phyloP scores from a whole-genome alignment of 2,329 filamentous ascomycete genomes.

The Magnaporthiopsis poae region DNA sequence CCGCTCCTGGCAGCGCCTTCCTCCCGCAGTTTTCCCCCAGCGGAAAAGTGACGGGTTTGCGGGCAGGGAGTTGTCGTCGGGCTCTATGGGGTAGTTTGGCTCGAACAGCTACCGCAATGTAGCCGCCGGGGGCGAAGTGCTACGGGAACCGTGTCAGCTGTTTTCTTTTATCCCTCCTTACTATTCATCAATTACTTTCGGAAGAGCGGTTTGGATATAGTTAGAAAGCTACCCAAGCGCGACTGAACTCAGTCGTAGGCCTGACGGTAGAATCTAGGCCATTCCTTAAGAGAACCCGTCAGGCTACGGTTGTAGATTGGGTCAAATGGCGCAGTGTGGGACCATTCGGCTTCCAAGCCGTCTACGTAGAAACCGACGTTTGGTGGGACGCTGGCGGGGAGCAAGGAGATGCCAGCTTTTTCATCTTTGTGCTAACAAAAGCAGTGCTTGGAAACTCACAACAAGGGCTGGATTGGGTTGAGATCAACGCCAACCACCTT shows the following conservation, averaged over 20 bases:
- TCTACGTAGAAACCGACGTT: conserved; percentile 16
- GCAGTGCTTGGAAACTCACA: not conserved
- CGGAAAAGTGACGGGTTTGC: conserved; percentile 17
- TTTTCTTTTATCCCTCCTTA: not conserved
- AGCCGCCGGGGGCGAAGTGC: conserved; percentile 16
- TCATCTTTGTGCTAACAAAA: no score
- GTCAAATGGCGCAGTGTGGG: conserved; percentile 12
- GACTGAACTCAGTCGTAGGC: conserved; percentile 9
- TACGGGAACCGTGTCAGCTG: no score
- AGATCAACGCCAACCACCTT: conserved; percentile 15
- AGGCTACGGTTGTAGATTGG: conserved; percentile 14
- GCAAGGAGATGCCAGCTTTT: not conserved
- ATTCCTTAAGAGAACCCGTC: conserved; percentile 13
- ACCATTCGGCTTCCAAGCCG: conserved; percentile 15
- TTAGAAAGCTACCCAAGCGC: no score
- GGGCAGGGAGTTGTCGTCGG: conserved; percentile 18
- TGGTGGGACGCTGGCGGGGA: conserved; percentile 11
- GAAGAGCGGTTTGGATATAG: not conserved
- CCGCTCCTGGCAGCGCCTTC: conserved; percentile 13
- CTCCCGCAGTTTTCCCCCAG: conserved; percentile 12
- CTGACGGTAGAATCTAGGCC: conserved; percentile 13
- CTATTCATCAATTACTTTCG: not conserved
- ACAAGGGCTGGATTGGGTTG: conserved; percentile 15
- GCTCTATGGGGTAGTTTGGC: conserved; percentile 12
- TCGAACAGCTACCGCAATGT: conserved; percentile 18